A percentile compares a stretch with the other conserved stretches of the same genome.
phyloP scores from a whole-genome alignment of 2,329 filamentous ascomycete genomes.

The Fusarium marasasianum region DNA sequence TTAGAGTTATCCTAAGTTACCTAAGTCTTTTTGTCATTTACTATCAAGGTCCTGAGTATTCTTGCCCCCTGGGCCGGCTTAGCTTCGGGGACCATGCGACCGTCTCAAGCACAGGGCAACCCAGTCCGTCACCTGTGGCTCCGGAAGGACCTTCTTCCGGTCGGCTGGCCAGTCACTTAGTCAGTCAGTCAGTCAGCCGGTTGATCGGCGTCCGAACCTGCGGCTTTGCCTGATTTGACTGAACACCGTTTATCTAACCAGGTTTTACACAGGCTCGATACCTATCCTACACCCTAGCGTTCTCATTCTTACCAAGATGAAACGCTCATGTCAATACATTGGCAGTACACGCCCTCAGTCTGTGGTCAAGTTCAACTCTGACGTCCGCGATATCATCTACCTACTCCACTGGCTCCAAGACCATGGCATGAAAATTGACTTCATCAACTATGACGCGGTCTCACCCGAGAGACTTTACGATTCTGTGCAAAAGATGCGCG shows the following conservation, averaged over 20 bases:
- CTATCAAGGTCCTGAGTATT: too few relatives aligned
- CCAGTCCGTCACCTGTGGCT: neutral
- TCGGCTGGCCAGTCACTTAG: too few relatives aligned
- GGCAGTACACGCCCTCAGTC: neutral
- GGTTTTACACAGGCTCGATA: accelerated
- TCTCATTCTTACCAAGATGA: neutral
- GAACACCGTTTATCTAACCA: too few relatives aligned
- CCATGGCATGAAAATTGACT: neutral
- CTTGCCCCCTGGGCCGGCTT: too few relatives aligned
- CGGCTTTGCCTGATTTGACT: too few relatives aligned
- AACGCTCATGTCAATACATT: neutral
- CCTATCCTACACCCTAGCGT: neutral
- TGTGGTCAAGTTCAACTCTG: neutral
- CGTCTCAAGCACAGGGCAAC: neutral
- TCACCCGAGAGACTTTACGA: neutral
- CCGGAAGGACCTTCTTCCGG: neutral
- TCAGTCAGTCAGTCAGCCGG: too few relatives aligned
- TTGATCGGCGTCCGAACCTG: neutral
- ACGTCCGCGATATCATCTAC: neutral
- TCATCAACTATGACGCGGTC: neutral
- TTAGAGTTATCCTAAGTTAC: too few relatives aligned
- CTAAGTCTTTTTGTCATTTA: too few relatives aligned
- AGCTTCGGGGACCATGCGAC: too few relatives aligned
- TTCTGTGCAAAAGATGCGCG: neutral
- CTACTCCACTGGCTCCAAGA: neutral